phyloP scores from a whole-genome alignment of 352 stramenopile genomes.

The Pythium apleroticum region DNA sequence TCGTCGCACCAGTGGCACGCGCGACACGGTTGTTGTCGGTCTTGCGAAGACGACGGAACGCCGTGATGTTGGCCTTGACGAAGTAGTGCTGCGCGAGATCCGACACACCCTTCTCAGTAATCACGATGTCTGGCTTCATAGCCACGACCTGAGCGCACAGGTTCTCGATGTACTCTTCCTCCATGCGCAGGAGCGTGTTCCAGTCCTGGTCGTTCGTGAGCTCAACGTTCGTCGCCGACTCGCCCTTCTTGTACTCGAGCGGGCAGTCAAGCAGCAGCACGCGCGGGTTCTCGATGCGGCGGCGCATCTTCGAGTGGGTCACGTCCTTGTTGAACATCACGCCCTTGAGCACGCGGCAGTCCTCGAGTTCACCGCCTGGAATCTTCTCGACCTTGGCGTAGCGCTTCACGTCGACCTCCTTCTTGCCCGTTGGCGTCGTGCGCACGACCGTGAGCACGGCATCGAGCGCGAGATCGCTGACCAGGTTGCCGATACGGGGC shows the following conservation, averaged over 20 bases:
- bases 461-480: constrained; percentile 97
- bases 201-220: constrained; percentile 98
- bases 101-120: constrained; percentile 99
- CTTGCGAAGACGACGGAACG: constrained; percentile 98
- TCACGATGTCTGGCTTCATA: constrained; percentile 99
- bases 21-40: constrained; percentile 99
- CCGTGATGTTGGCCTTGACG: constrained; percentile 98
- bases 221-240: constrained; percentile 97
- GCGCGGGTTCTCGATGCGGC: constrained; percentile 97
- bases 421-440: constrained; percentile 83
- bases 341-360: constrained; percentile 95
- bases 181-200: constrained; percentile 98
- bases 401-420: constrained; percentile 99
- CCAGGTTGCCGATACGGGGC: constrained; percentile 94
- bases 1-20: constrained; percentile 95
- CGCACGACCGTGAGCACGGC: constrained; percentile 95
- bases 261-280: constrained; percentile 98
- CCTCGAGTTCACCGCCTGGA: constrained; percentile 95
- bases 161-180: constrained; percentile 99
- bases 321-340: constrained; percentile 99
- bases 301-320: constrained; percentile 99
- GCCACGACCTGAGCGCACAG: constrained; percentile 99
- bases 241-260: constrained; percentile 99
- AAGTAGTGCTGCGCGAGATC: constrained; percentile 99
- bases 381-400: constrained; percentile 99